Percentiles rank a stretch among this genome's conserved stretches.
phyloP scores from a whole-genome alignment of 257 asterid genomes.

The Plantago major region DNA sequence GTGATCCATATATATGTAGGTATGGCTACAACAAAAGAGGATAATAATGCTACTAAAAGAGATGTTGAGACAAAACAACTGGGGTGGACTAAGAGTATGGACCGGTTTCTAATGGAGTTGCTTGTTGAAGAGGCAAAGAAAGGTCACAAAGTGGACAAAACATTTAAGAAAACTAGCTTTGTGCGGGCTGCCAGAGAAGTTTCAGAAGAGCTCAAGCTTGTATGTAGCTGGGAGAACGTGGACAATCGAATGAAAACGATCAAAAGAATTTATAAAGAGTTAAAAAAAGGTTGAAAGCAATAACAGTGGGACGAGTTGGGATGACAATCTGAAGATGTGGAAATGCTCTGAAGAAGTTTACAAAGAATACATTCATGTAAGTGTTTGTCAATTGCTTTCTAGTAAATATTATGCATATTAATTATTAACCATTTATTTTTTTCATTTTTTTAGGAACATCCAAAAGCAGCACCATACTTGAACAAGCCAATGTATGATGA shows the following conservation, averaged over 20 bases:
- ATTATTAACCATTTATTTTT: neutral
- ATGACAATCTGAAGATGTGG: conserved; percentile 1
- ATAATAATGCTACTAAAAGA: neutral
- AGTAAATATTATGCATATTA: neutral
- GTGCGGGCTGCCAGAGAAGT: conserved; percentile 1
- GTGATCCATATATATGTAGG: neutral
- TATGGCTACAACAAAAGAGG: neutral
- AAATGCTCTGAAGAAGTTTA: neutral
- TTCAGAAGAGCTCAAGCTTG: neutral
- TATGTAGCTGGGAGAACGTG: neutral
- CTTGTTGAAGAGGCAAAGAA: conserved; percentile 2
- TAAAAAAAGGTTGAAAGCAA: neutral
- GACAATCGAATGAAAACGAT: neutral
- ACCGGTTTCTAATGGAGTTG: neutral
- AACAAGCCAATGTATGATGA: neutral
- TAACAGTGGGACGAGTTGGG: neutral
- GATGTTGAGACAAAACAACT: neutral
- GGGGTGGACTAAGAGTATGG: neutral
- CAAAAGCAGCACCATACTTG: neutral
- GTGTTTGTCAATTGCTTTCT: neutral
- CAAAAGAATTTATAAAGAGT: neutral
- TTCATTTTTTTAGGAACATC: neutral
- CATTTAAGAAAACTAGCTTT: neutral
- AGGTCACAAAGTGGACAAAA: neutral
- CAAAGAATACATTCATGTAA: neutral